Base-by-base conservation (phyloP, 176 grass and related monocot genomes). In the Cenchrus americanus region DNA sequence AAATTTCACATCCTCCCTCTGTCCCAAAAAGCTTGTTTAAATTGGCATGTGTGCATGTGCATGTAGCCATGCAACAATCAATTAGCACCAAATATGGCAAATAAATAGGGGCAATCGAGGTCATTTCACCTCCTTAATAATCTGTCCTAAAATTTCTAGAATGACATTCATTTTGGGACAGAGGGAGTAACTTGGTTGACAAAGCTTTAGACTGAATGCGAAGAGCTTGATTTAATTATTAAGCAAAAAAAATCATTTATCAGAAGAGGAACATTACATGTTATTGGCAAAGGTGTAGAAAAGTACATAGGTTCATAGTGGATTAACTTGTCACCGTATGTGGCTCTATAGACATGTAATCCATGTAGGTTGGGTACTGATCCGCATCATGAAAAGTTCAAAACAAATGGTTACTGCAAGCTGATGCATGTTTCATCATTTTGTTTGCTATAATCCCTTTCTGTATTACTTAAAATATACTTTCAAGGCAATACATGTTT, bases 391-490 rank as follows among this genome's bases (percentile, higher is more conserved):
- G 13, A 10, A 30, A 30, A 30, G 27, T 30, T 30, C 27, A 30
- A 22, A 50, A 46, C 22, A 59, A 1, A 46, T 61, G 9, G 62
- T 72, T n/a, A 2, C 24, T 63, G 22, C 21, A 22, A 27, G 60
- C 44, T 67, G 52, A 80, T 22, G 19, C 32, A 42, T 80, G 14
- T 80, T 80, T 65, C 17, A 66, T 18, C 17, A 14, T 79, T 75
- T 66, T 66, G 17, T 30, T 34, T 34, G 47, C 18, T n/a, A 7
- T 66, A 52, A 44, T 12, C 27, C 30, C 9, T 48, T 79, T 52
- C 61, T 78, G 1, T 76, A 57, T 64, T 50, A 11, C 43, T 65
- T 62, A 62, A 30, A 30, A 30, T 30, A 30, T 27, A 4, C 24
- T 30, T 65, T 65, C 15, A 79, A 79, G 44, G 14, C 30, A 55